Evolutionary conservation across 768 basidiomycete species (phyloP).

Genomic region (Phanerochaete sordida): DNA sequence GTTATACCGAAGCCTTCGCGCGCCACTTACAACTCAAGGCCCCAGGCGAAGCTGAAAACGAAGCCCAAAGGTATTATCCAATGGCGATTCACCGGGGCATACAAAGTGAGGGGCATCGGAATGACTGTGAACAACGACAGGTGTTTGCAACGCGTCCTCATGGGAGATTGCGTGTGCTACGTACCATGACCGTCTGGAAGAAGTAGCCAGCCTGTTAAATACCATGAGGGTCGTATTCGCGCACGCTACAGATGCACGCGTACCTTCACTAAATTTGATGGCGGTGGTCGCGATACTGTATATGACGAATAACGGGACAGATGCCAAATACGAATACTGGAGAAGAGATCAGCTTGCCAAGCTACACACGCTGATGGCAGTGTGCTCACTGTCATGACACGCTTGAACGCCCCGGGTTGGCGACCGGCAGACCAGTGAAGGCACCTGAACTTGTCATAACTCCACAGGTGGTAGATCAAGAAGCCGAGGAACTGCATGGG

Average conservation of each 20-base stretch:
- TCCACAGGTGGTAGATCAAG: constrained; percentile 74
- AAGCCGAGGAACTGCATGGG: constrained; percentile 53
- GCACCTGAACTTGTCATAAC: constrained; percentile 74
- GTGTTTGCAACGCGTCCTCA: background rate
- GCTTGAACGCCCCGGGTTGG: constrained; percentile 82
- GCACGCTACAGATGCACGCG: constrained; percentile 14
- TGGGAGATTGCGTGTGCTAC: constrained; percentile 27
- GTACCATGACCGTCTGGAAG: constrained; percentile 27
- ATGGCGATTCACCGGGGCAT: constrained; percentile 39
- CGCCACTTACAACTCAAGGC: constrained; percentile 64
- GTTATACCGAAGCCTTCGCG: background rate
- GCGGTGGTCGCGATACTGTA: constrained; percentile 60
- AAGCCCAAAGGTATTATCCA: constrained; percentile 72
- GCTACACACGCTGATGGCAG: background rate
- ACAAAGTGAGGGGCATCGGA: constrained; percentile 53
- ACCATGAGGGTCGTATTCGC: constrained; percentile 6
- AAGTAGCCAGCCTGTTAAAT: background rate
- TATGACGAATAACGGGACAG: constrained; percentile 60
- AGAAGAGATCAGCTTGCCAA: background rate
- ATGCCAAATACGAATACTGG: constrained; percentile 77
- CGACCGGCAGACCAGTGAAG: constrained; percentile 71
- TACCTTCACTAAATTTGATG: constrained; percentile 75
- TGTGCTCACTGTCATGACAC: constrained; percentile 81
- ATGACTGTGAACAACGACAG: constrained; percentile 27
- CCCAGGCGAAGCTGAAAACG: constrained; percentile 70